Evolutionary conservation across 176 grass and related monocot genomes (phyloP).

Genomic region (Oryza nivara): DNA sequence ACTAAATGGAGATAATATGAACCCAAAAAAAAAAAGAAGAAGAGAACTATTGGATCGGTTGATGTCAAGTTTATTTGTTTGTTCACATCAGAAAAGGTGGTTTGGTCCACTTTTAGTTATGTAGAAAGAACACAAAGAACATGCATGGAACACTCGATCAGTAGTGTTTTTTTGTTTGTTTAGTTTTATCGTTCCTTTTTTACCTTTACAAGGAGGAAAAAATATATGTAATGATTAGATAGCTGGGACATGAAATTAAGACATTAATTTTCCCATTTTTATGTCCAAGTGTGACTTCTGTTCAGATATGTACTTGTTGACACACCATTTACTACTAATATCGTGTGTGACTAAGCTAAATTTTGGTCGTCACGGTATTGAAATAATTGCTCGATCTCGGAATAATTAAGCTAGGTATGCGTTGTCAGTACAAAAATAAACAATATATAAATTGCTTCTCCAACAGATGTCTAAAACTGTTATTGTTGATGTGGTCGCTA

Average conservation of each 20-base stretch:
- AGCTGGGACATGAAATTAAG: slow-evolving; percentile 40
- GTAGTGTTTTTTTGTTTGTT: slow-evolving; percentile 30
- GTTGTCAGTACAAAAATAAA: not conserved
- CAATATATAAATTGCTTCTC: not conserved
- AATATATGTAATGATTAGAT: slow-evolving; percentile 44
- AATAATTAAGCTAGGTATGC: not conserved
- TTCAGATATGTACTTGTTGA: slow-evolving; percentile 17
- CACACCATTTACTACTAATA: not conserved
- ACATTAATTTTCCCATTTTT: not conserved
- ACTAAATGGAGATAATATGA: slow-evolving; percentile 35
- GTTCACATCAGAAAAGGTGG: slow-evolving; percentile 42
- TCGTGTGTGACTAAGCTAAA: slow-evolving; percentile 32
- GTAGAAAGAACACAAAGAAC: slow-evolving; percentile 26
- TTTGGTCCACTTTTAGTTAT: slow-evolving; percentile 36
- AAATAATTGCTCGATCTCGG: not conserved
- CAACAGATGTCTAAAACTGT: not conserved
- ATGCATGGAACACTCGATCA: slow-evolving; percentile 33
- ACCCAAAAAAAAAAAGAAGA: not conserved
- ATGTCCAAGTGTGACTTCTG: slow-evolving; percentile 34
- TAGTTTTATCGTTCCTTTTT: slow-evolving; percentile 22
- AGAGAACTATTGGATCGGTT: slow-evolving; percentile 35
- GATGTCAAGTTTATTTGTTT: slow-evolving; percentile 58
- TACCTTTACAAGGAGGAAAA: not conserved
- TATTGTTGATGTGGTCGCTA: not conserved
- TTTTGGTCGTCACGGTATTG: not conserved